Evolutionary conservation across 441 rosid genomes (phyloP).

Genomic region (Adansonia rubrostipa): DNA sequence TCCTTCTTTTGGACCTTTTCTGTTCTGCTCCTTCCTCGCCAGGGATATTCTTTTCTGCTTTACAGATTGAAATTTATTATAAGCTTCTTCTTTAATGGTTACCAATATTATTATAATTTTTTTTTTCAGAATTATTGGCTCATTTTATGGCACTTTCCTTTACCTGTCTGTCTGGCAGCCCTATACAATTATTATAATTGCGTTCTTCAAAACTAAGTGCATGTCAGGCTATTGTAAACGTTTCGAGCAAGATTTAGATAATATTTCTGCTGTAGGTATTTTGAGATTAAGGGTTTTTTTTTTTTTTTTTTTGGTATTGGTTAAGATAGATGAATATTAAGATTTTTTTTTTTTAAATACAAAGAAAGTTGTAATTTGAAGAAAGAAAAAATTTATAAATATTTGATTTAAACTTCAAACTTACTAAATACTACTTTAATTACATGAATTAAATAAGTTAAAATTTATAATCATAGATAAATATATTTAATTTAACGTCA

Average conservation of each 20-base stretch:
- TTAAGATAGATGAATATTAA: no score
- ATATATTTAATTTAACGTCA: no score
- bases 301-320: no score
- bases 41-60: conserved; percentile 55
- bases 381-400: no score
- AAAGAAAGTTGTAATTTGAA: no score
- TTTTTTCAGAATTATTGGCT: conserved; percentile 7
- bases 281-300: neutral
- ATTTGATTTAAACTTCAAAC: no score
- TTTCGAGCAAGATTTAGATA: neutral
- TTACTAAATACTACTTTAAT: no score
- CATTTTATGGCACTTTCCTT: conserved; percentile 13
- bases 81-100: neutral
- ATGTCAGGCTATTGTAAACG: neutral
- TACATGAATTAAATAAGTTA: no score
- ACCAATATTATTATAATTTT: neutral
- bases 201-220: neutral
- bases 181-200: neutral
- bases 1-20: conserved; percentile 37
- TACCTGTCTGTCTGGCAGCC: conserved; percentile 2
- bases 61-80: conserved; percentile 31
- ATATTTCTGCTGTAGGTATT: neutral
- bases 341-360: no score
- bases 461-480: no score
- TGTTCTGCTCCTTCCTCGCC: conserved; percentile 44